These are phyloP conservation scores for Chrysophaeum taylorii DNA, from an alignment of 352 stramenopile genomes.

Conservation along the genomic window DNA sequence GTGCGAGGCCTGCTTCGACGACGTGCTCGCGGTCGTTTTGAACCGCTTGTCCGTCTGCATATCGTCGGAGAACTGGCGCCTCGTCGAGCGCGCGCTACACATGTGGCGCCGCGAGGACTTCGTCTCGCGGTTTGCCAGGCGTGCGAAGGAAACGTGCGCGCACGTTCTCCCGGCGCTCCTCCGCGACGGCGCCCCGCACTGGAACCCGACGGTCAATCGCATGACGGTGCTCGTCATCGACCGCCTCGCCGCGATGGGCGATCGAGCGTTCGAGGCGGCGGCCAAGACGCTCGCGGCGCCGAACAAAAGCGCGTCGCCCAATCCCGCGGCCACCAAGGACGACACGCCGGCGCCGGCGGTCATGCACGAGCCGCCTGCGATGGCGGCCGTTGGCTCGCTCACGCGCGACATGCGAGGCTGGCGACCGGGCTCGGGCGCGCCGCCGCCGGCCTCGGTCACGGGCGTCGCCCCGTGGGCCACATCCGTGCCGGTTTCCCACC, in stretches of 20 bases:
- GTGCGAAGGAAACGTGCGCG: constrained; percentile 28
- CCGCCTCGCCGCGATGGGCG: constrained; percentile 36
- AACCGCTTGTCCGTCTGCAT: constrained; percentile 37
- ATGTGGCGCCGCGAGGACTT: constrained; percentile 46
- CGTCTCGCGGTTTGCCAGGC: constrained; percentile 17
- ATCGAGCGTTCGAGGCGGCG: constrained; percentile 26
- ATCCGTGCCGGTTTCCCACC: background rate
- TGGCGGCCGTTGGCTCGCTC: constrained; percentile 24
- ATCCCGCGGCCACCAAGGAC: background rate
- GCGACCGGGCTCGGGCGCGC: background rate
- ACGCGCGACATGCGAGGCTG: background rate
- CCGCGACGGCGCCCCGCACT: constrained; percentile 35
- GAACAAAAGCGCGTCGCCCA: constrained; percentile 17
- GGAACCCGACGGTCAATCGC: constrained; percentile 55
- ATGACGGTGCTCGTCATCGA: constrained; percentile 49
- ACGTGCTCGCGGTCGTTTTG: constrained; percentile 21
- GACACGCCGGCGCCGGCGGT: constrained; percentile 14
- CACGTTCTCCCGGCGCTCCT: constrained; percentile 32
- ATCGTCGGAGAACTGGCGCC: constrained; percentile 45
- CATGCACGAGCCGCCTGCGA: constrained; percentile 33
- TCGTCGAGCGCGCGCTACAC: constrained; percentile 41
- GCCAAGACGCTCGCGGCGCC: constrained; percentile 21
- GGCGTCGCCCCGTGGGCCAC: constrained; percentile 56
- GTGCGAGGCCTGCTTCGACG: constrained; percentile 20
- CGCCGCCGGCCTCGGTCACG: constrained; percentile 27